These are phyloP conservation scores for Pichia californica DNA, from an alignment of 805 yeast species.

Conservation along the genomic window DNA sequence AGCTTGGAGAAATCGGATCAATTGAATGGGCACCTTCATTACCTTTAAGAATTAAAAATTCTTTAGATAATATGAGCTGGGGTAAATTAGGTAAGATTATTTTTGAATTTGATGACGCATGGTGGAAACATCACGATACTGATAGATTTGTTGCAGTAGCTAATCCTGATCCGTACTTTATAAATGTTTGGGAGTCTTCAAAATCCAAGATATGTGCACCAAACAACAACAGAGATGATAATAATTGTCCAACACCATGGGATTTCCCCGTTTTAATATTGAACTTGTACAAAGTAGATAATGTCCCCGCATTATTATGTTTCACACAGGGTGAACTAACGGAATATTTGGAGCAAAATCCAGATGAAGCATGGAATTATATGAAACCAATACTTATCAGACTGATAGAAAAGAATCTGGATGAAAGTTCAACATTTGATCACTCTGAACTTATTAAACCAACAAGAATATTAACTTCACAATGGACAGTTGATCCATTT, in stretches of 20 bases:
- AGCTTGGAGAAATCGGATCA: slow-evolving; percentile 32
- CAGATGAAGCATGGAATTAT: slow-evolving; percentile 49
- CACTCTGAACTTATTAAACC: slow-evolving; percentile 25
- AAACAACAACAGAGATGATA: not conserved
- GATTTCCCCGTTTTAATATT: slow-evolving; percentile 56
- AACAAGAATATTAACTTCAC: slow-evolving; percentile 41
- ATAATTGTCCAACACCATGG: slow-evolving; percentile 38
- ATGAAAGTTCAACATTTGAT: slow-evolving; percentile 15
- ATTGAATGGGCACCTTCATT: slow-evolving; percentile 52
- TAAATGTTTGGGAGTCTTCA: slow-evolving; percentile 2
- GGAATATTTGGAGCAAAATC: slow-evolving; percentile 44
- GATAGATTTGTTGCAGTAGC: slow-evolving; percentile 46
- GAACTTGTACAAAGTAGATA: slow-evolving; percentile 46
- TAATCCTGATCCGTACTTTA: slow-evolving; percentile 22
- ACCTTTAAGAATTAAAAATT: slow-evolving; percentile 37
- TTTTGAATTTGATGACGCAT: slow-evolving; percentile 54
- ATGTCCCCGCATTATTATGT: slow-evolving; percentile 50
- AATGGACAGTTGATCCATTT: slow-evolving; percentile 79
- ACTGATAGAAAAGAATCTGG: slow-evolving; percentile 10
- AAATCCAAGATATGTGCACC: not conserved
- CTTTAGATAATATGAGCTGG: slow-evolving; percentile 46
- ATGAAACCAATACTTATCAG: slow-evolving; percentile 45
- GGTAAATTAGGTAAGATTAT: slow-evolving; percentile 72
- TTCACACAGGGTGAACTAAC: slow-evolving; percentile 73
- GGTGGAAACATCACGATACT: slow-evolving; percentile 49